Conservation (phyloP, 2,329 filamentous ascomycete genomes). For the Stagonosporopsis tanaceti region DNA sequence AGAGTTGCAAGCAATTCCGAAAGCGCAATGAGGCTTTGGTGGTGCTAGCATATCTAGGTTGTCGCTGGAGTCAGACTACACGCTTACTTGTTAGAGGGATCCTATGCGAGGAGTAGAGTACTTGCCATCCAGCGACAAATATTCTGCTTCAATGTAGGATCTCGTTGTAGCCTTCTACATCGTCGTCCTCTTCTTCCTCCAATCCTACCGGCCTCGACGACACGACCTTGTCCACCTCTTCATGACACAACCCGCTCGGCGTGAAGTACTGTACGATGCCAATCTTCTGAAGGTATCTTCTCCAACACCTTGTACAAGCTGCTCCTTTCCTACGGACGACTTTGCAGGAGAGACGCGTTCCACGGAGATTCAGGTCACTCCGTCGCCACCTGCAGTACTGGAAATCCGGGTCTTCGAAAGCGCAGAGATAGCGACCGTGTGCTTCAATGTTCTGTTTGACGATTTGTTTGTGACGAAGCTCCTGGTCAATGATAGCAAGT, state of each 20-base stretch:
- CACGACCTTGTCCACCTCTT: conserved; percentile 33
- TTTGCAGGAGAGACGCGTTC: conserved; percentile 28
- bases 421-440: conserved; percentile 33
- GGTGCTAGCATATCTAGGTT: conserved; percentile 27
- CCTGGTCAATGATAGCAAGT: conserved; percentile 27
- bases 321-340: conserved; percentile 31
- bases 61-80: conserved; percentile 1
- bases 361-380: conserved; percentile 36
- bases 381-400: conserved; percentile 36
- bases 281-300: conserved; percentile 33
- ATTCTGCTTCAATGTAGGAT: conserved; percentile 17
- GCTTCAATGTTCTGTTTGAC: conserved; percentile 36
- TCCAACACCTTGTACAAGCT: conserved; percentile 39
- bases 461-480: conserved; percentile 29
- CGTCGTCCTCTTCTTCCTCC: conserved; percentile 32
- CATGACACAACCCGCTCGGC: conserved; percentile 39
- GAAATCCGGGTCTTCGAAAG: conserved; percentile 40
- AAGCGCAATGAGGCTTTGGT: conserved; percentile 31
- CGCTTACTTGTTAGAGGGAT: neutral
- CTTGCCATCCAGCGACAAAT: conserved; percentile 12
- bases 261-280: conserved; percentile 37
- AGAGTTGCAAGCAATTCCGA: conserved; percentile 31
- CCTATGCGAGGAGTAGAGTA: neutral
- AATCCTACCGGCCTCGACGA: conserved; percentile 27
- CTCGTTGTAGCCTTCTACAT: conserved; percentile 36